These are phyloP conservation scores for California macrophylla DNA, from an alignment of 441 rosid genomes.

Conservation along the genomic window DNA sequence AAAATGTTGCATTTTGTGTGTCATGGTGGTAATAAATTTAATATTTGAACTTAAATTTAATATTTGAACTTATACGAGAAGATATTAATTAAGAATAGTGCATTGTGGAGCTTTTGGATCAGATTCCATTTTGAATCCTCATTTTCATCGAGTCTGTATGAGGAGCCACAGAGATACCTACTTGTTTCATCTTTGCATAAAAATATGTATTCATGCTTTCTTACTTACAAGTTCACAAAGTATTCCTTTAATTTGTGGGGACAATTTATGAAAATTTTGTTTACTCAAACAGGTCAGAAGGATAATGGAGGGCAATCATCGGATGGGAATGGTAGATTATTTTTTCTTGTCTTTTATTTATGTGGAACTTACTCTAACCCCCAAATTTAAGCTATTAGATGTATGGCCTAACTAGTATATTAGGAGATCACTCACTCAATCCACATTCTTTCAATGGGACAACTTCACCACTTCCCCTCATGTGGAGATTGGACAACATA, in stretches of 20 bases:
- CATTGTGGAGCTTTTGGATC: background rate
- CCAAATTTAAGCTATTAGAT: background rate
- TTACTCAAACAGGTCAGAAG: conserved; percentile 61
- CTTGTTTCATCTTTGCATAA: background rate
- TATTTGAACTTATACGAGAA: background rate
- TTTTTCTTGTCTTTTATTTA: conserved; percentile 14
- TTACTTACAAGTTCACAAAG: background rate
- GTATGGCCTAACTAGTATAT: background rate
- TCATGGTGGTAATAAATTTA: background rate
- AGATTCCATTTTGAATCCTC: background rate
- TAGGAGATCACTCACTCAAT: background rate
- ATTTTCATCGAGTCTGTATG: background rate
- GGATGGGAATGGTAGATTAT: conserved; percentile 87
- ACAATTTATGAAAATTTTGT: background rate
- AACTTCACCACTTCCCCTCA: background rate
- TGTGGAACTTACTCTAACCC: background rate
- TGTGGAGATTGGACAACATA: background rate
- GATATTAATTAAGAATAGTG: background rate
- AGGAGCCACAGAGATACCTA: background rate
- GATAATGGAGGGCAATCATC: conserved; percentile 91
- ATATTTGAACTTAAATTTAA: background rate
- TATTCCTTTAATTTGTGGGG: background rate
- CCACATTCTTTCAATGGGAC: background rate
- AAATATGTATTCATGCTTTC: background rate
- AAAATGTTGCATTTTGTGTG: background rate